These are phyloP conservation scores for Apostasia shenzhenica DNA, from an alignment of 106 monocot genomes.

Conservation along the genomic window DNA sequence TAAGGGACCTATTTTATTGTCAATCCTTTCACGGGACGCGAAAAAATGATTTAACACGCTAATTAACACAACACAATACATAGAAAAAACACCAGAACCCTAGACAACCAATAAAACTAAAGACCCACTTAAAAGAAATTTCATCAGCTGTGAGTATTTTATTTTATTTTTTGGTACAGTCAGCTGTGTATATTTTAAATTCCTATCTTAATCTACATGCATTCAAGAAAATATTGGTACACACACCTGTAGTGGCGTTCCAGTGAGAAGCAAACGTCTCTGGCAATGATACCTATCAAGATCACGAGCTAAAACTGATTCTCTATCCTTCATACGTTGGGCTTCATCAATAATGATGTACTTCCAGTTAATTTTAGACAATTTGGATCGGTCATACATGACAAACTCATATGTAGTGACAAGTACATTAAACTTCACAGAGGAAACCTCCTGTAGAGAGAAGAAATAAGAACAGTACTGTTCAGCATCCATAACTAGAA, in stretches of 20 bases:
- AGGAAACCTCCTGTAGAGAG: slow-evolving; percentile 59
- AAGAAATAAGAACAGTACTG: neutral
- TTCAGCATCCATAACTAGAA: too few relatives aligned
- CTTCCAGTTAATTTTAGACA: slow-evolving; percentile 94
- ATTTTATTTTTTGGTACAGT: too few relatives aligned
- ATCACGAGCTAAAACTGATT: slow-evolving; percentile 95
- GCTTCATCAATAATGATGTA: slow-evolving; percentile 99
- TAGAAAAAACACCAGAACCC: too few relatives aligned
- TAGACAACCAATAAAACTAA: too few relatives aligned
- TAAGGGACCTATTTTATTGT: too few relatives aligned
- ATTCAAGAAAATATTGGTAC: neutral
- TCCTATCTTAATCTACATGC: too few relatives aligned
- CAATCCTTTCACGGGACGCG: too few relatives aligned
- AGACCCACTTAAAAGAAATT: too few relatives aligned
- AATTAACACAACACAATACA: too few relatives aligned
- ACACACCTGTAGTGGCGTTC: slow-evolving; percentile 95
- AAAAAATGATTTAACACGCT: too few relatives aligned
- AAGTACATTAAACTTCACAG: slow-evolving; percentile 91
- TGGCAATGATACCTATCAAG: slow-evolving; percentile 95
- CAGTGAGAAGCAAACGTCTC: slow-evolving; percentile 89
- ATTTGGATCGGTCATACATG: slow-evolving; percentile 92
- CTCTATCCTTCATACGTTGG: slow-evolving; percentile 96
- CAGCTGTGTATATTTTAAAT: too few relatives aligned
- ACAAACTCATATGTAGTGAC: slow-evolving; percentile 98
- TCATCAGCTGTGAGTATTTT: too few relatives aligned